phyloP scores from a whole-genome alignment of 2,329 filamentous ascomycete genomes.

The Colletotrichum tofieldiae region DNA sequence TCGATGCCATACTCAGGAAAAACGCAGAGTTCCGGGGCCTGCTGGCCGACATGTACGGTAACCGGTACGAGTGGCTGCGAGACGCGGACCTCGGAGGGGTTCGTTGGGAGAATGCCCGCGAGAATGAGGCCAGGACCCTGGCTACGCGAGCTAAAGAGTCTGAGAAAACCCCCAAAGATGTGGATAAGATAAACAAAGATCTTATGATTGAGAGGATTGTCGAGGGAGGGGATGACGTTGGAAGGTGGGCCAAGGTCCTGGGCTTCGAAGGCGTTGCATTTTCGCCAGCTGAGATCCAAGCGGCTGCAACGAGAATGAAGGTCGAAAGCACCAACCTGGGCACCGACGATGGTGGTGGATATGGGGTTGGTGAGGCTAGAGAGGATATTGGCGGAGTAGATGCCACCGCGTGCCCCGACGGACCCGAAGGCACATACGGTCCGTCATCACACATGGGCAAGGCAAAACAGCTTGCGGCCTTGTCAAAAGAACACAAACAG shows the following conservation, averaged over 20 bases:
- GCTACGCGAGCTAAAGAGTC: background rate
- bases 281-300: conserved; percentile 6
- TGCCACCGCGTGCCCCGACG: conserved; percentile 20
- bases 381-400: conserved; percentile 13
- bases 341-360: background rate
- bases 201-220: conserved; percentile 27
- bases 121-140: background rate
- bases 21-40: conserved; percentile 22
- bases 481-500: background rate
- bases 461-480: background rate
- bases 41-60: conserved; percentile 32
- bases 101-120: conserved; percentile 23
- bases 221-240: conserved; percentile 15
- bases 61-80: conserved; percentile 36
- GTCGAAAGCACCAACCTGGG: background rate
- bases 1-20: conserved; percentile 25
- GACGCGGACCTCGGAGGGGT: conserved; percentile 35
- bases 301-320: conserved; percentile 2
- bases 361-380: conserved; percentile 9
- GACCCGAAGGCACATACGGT: conserved; percentile 22
- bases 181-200: background rate
- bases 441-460: background rate
- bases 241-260: conserved; percentile 20
- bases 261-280: conserved; percentile 26
- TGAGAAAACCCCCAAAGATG: background rate